Conservation (phyloP, 2,329 filamentous ascomycete species). For the Colletotrichum sp. region DNA sequence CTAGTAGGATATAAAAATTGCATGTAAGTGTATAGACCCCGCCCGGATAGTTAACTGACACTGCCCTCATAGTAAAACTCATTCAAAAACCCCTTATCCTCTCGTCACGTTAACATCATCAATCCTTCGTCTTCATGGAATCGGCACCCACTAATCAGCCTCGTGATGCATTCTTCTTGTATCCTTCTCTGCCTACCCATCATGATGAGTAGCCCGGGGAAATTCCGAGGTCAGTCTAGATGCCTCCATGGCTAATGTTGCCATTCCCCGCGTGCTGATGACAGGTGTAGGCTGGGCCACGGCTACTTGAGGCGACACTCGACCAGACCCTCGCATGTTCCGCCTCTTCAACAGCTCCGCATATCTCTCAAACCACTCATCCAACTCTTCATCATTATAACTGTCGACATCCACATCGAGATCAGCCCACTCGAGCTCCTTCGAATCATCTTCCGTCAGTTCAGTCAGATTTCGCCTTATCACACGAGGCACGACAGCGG, state of each 20-base stretch:
- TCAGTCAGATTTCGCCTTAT: not conserved
- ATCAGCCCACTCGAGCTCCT: not conserved
- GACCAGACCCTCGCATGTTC: not conserved
- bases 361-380: not conserved
- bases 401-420: not conserved
- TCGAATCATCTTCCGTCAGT: not conserved
- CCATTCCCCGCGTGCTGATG: not conserved
- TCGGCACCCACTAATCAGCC: not conserved
- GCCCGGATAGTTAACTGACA: too few species aligned
- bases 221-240: not conserved
- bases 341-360: not conserved
- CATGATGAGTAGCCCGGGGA: not conserved
- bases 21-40: too few species aligned
- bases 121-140: too few species aligned
- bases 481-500: not conserved
- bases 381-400: not conserved
- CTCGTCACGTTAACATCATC: too few species aligned
- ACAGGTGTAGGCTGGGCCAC: not conserved
- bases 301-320: not conserved
- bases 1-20: too few species aligned
- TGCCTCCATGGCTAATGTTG: not conserved
- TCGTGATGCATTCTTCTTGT: conserved; percentile 18
- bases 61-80: too few species aligned
- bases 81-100: too few species aligned
- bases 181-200: too few species aligned